Conservation (phyloP, 768 basidiomycete species). For the Sarcodon aspratus region DNA sequence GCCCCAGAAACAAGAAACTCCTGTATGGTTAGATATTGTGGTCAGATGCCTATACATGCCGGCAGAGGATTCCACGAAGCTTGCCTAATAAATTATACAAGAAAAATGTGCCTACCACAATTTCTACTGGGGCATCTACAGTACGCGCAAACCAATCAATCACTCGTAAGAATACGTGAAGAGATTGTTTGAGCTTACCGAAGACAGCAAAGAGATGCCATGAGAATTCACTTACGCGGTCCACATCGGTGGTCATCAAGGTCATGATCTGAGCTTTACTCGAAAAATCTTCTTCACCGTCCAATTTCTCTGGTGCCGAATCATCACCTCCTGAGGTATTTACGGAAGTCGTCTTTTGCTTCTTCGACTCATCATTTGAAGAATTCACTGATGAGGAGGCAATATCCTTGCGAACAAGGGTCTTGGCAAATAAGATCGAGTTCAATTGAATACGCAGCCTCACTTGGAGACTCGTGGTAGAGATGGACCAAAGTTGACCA, state of each 20-base stretch:
- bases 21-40: slow-evolving; percentile 23
- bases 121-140: slow-evolving; percentile 68
- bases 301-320: slow-evolving; percentile 31
- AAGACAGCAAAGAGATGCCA: slow-evolving; percentile 71
- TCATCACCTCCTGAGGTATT: slow-evolving; percentile 6
- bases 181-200: slow-evolving; percentile 29
- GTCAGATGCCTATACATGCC: neutral
- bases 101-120: slow-evolving; percentile 62
- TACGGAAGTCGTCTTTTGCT: too few relatives aligned
- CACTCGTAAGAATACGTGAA: neutral
- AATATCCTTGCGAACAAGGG: slow-evolving; percentile 74
- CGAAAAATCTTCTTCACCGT: slow-evolving; percentile 36
- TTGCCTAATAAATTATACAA: slow-evolving; percentile 73
- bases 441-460: slow-evolving; percentile 69
- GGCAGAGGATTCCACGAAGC: slow-evolving; percentile 11
- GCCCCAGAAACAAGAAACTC: slow-evolving; percentile 69
- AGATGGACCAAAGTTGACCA: slow-evolving; percentile 60
- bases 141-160: too few relatives aligned
- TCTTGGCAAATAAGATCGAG: slow-evolving; percentile 78
- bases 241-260: slow-evolving; percentile 90
- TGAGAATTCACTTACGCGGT: slow-evolving; percentile 76
- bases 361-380: slow-evolving; percentile 10
- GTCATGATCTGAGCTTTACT: slow-evolving; percentile 79
- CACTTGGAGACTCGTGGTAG: slow-evolving; percentile 60
- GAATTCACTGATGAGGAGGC: slow-evolving; percentile 37